phyloP scores from a whole-genome alignment of 2,329 filamentous ascomycete species.

The Phialophora macrospora region DNA sequence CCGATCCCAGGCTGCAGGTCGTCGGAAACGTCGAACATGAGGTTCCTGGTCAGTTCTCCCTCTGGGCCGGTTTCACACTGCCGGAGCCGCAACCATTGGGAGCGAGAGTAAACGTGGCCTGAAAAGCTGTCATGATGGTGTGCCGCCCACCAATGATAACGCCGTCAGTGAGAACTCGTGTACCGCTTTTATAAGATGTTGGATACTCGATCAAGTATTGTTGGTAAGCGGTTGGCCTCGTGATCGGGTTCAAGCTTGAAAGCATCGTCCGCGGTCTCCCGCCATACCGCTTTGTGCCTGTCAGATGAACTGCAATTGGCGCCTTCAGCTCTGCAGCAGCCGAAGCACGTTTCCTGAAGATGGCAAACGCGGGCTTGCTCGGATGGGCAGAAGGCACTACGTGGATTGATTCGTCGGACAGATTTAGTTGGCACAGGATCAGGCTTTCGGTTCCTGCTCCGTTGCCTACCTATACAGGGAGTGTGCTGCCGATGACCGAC shows the following conservation, averaged over 20 bases:
- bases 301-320: slow-evolving; percentile 27
- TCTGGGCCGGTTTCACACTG: slow-evolving; percentile 11
- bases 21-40: background rate
- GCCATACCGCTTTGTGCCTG: slow-evolving; percentile 17
- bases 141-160: slow-evolving; percentile 8
- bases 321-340: slow-evolving; percentile 16
- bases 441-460: background rate
- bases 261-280: slow-evolving; percentile 11
- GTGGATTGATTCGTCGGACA: slow-evolving; percentile 7
- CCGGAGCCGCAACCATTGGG: slow-evolving; percentile 9
- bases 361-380: slow-evolving; percentile 14
- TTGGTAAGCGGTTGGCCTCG: slow-evolving; percentile 33
- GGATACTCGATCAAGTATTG: slow-evolving; percentile 1
- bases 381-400: slow-evolving; percentile 5
- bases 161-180: slow-evolving; percentile 8
- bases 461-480: background rate
- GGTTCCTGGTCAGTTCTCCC: background rate
- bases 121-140: slow-evolving; percentile 15
- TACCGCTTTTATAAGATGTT: slow-evolving; percentile 12
- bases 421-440: background rate
- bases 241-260: slow-evolving; percentile 24
- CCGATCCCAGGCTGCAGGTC: background rate
- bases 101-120: slow-evolving; percentile 9
- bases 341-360: slow-evolving; percentile 15
- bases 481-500: background rate